A percentile compares a stretch with the other conserved stretches of the same genome.
These are phyloP conservation scores for Elsinoe fawcettii DNA, from an alignment of 2,329 filamentous ascomycete species.

Conservation along the genomic window DNA sequence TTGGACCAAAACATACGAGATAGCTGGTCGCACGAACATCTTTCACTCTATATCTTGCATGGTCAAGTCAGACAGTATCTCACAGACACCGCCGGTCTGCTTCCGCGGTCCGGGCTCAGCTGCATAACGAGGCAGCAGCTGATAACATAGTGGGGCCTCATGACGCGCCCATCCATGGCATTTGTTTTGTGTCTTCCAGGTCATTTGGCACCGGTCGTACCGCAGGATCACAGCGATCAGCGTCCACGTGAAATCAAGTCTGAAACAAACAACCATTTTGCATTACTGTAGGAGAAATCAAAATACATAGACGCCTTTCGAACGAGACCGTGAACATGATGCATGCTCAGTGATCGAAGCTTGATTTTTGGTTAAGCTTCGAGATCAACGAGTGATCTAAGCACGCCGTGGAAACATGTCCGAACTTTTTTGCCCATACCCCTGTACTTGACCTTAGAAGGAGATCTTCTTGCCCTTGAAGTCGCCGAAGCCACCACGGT, in stretches of 20 bases:
- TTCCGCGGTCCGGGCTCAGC: slow-evolving; percentile 6
- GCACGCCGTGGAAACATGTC: not conserved
- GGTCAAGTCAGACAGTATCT: not conserved
- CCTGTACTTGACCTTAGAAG: slow-evolving; percentile 36
- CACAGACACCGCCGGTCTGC: slow-evolving; percentile 1
- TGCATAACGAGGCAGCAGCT: slow-evolving; percentile 13
- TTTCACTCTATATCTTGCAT: not conserved
- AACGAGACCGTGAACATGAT: not conserved
- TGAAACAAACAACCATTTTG: slow-evolving; percentile 12
- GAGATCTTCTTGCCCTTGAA: slow-evolving; percentile 76
- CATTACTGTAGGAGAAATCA: not conserved
- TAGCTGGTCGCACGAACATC: not conserved
- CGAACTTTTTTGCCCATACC: not conserved
- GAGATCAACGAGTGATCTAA: slow-evolving; percentile 7
- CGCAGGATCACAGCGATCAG: not conserved
- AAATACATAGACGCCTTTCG: not conserved
- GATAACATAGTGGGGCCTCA: slow-evolving; percentile 10
- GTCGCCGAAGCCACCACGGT: slow-evolving; percentile 53
- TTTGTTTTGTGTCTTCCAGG: not conserved
- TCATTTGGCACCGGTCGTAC: slow-evolving; percentile 5
- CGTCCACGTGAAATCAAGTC: not conserved
- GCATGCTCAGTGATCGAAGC: slow-evolving; percentile 6
- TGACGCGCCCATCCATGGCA: slow-evolving; percentile 1
- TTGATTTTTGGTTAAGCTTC: slow-evolving; percentile 8
- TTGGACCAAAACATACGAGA: not conserved